phyloP scores from a whole-genome alignment of 2,329 filamentous ascomycete species.

The Monosporascus sp. region DNA sequence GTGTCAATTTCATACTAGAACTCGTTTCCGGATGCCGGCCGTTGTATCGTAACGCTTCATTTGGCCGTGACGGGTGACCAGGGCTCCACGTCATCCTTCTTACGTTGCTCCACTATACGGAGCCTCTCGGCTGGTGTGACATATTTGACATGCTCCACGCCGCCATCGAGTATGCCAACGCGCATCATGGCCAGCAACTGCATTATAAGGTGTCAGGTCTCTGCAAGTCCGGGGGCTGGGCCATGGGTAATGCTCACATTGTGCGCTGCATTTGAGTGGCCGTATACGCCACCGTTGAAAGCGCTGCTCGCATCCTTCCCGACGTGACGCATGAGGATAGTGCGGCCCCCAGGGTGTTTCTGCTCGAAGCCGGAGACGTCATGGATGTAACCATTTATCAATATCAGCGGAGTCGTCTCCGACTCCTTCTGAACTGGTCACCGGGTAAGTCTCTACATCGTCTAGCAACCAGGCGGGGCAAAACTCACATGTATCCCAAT shows the following conservation, averaged over 20 bases:
- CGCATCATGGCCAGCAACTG: constrained; percentile 1
- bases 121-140: neutral
- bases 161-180: neutral
- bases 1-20: too few relatives aligned
- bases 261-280: neutral
- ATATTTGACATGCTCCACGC: neutral
- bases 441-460: too few relatives aligned
- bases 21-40: too few relatives aligned
- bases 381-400: neutral
- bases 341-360: neutral
- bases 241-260: neutral
- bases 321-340: neutral
- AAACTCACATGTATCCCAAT: neutral
- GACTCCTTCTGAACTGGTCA: neutral
- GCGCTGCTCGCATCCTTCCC: neutral
- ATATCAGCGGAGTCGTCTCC: neutral
- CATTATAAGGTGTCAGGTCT: too few relatives aligned
- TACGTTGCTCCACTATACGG: neutral
- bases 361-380: neutral
- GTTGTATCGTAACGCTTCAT: too few relatives aligned
- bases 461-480: neutral
- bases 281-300: neutral
- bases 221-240: too few relatives aligned
- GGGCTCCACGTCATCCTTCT: neutral
- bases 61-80: too few relatives aligned